Evolutionary conservation across 106 monocot species (phyloP).

Genomic region (Apostasia shenzhenica): DNA sequence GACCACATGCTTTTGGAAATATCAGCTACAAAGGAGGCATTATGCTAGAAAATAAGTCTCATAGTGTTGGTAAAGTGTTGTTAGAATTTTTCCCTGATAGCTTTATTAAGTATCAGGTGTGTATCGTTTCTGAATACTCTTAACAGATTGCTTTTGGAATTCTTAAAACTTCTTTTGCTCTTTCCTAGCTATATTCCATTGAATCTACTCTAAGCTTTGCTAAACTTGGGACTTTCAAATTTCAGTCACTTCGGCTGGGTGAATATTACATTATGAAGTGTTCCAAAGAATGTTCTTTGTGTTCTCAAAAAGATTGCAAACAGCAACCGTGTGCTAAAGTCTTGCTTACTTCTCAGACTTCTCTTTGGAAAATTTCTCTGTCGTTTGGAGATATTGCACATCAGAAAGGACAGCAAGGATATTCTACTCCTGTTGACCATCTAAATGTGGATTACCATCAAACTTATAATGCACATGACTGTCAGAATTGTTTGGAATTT

Average conservation of each 20-base stretch:
- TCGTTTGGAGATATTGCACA: conserved; percentile 16
- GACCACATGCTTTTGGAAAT: conserved; percentile 17
- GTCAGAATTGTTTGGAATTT: conserved; percentile 16
- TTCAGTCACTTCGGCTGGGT: conserved; percentile 47
- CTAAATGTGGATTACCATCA: conserved; percentile 6
- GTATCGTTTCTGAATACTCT: neutral
- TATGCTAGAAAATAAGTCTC: conserved; percentile 4
- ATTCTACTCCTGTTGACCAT: conserved; percentile 14
- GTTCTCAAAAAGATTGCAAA: conserved; percentile 5
- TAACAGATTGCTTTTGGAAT: neutral
- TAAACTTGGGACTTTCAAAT: conserved; percentile 5
- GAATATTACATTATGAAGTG: conserved; percentile 52
- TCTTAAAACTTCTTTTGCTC: neutral
- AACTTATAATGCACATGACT: neutral
- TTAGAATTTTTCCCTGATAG: conserved; percentile 60
- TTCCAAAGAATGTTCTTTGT: conserved; percentile 17
- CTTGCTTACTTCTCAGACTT: conserved; percentile 27
- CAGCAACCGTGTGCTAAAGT: conserved; percentile 19
- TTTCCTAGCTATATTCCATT: no score
- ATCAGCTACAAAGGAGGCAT: conserved; percentile 10
- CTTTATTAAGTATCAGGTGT: conserved; percentile 64
- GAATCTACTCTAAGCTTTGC: no score
- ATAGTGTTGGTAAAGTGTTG: conserved; percentile 25
- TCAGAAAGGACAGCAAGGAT: conserved; percentile 3
- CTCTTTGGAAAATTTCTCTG: conserved; percentile 46